Conservation (phyloP, 2,329 filamentous ascomycete genomes). For the Whalleya microplaca region DNA sequence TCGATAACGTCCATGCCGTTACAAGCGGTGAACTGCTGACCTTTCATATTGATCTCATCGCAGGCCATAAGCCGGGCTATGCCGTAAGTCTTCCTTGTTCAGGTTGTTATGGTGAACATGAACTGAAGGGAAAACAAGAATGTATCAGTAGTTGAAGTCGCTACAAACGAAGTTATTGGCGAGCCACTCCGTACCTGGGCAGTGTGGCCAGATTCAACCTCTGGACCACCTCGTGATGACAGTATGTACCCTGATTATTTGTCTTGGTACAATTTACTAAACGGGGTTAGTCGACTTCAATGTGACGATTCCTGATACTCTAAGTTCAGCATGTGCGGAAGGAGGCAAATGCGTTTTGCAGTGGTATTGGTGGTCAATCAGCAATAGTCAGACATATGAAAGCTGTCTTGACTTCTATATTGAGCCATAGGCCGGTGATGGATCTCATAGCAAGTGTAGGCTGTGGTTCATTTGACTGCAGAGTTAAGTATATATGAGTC, state of each 20-base stretch:
- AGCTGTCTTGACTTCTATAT: constrained; percentile 61
- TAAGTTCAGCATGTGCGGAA: constrained; percentile 49
- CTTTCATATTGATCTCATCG: constrained; percentile 44
- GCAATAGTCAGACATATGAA: constrained; percentile 64
- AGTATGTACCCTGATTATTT: constrained; percentile 43
- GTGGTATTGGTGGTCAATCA: constrained; percentile 64
- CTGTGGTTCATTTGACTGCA: too few relatives aligned
- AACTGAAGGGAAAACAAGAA: constrained; percentile 38
- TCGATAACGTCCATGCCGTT: constrained; percentile 31
- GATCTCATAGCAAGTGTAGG: not conserved
- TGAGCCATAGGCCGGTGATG: not conserved
- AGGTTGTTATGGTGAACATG: constrained; percentile 15
- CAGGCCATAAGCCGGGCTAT: constrained; percentile 41
- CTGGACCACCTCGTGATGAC: constrained; percentile 29
- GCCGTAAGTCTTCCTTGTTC: constrained; percentile 24
- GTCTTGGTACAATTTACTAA: not conserved
- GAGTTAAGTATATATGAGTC: too few relatives aligned
- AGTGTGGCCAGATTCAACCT: constrained; percentile 28
- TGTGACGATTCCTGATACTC: constrained; percentile 55
- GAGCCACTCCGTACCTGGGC: constrained; percentile 50
- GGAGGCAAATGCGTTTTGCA: constrained; percentile 55
- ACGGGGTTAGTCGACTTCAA: constrained; percentile 52
- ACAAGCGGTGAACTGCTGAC: constrained; percentile 41
- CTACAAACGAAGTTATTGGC: constrained; percentile 52
- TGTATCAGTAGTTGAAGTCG: constrained; percentile 52